Evolutionary conservation across 768 basidiomycete species (phyloP), one percentile per base, ranked within the genome.

Genomic region (Cystobasidium tubakii): DNA sequence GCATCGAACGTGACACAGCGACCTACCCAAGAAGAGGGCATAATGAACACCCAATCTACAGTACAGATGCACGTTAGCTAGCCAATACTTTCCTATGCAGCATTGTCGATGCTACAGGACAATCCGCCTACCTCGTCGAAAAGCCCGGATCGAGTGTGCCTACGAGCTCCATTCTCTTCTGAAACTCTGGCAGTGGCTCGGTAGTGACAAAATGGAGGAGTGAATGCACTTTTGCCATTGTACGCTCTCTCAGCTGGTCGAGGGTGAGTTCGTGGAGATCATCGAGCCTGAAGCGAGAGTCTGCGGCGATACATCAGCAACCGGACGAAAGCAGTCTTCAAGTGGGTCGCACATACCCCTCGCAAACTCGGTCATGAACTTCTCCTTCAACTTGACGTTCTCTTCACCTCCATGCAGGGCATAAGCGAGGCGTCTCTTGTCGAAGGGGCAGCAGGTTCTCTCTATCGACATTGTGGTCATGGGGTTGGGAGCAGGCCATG

Each of bases 131-230:
- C 57, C 72, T 66, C 1, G 83, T 83, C 82, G 82, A 83, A 79
- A 83, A 83, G 0, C 76, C 78, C 0, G 83, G 83, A 73, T 84
- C 83, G 33, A 81, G 81, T 60, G 82, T 79, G 17, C 80, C 78
- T 71, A 82, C 78, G 73, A 83, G 76, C 78, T 83, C 81, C 81
- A 84, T 81, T 9, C 83, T 78, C 31, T 81, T 77, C 15, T 77
- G 77, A 76, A 84, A 84, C 7, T 79, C 79, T 50, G 82, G 80
- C 34, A 84, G 74, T 0, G 77, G 78, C 75, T 84, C 83, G 36
- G 78, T 83, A n/a, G 80, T 81, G 13, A 83, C 82, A 65, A 81
- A 83, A 77, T 83, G 81, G 0, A 82, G 81, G 80, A 83, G 80
- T 43, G 25, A 77, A 21, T 76, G 77, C 72, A 83, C 82, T 78